Evolutionary conservation across 768 basidiomycete species (phyloP), one percentile per base, ranked within the genome.

Genomic region (Suillus placidus): DNA sequence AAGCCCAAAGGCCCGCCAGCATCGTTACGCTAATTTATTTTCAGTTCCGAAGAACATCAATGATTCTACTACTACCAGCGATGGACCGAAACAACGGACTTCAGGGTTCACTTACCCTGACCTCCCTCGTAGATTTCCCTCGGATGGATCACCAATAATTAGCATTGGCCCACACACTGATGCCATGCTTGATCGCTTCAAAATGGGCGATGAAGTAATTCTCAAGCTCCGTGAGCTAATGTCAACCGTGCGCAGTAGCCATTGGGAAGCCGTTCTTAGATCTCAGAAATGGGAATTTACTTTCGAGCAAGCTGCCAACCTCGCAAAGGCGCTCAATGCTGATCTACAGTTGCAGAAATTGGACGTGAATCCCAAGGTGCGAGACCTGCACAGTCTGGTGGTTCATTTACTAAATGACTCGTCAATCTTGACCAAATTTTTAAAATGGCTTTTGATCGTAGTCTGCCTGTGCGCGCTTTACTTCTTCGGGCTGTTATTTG

Each of bases 101-200:
- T n/a, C n/a, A n/a, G n/a, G n/a, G n/a, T n/a, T n/a, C n/a, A n/a
- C n/a, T n/a, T n/a, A n/a, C n/a, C n/a, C n/a, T n/a, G n/a, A n/a
- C n/a, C n/a, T n/a, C n/a, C n/a, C n/a, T n/a, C n/a, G n/a, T n/a
- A n/a, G n/a, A n/a, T n/a, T n/a, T n/a, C n/a, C n/a, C n/a, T n/a
- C n/a, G n/a, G n/a, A n/a, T 26, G 18, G 58, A 16, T n/a, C 47
- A 32, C 37, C 52, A 10, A 30, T 66, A 4, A 62, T 66, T 47
- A 66, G 65, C 61, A 66, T 66, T 37, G 65, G 65, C 2, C 60
- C 65, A 10, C n/a, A 55, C 23, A 62, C 60, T 18, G 61, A 66
- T 62, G 54, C 61, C 9, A 42, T 62, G 37, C 35, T 66, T 20
- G 49, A 66, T 40, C 30, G 38, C 14, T 66, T 66, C 20, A 62